Base-by-base conservation (phyloP, 2,329 filamentous ascomycete species). In the Trichoderma sp. region DNA sequence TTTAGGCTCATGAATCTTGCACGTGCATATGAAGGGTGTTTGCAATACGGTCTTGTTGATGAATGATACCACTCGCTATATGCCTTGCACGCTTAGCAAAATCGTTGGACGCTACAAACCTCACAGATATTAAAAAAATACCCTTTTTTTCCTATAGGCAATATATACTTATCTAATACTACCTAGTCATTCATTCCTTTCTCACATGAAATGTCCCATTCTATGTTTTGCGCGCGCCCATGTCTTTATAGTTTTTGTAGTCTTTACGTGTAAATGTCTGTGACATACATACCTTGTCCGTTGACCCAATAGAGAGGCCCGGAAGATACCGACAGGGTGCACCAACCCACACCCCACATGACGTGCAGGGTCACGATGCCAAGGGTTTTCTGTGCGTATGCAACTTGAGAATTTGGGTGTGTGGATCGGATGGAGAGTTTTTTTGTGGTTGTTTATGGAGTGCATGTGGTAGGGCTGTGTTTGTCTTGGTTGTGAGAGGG, bases 21-120 rank as follows among this genome's bases (percentile, higher is more conserved):
- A 65, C 31, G 69, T 73, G 69, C 69, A 73, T 56, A 75, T 75
- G 72, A 75, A 29, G 72, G 63, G 63, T 62, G 69, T 62, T 73
- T 24, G 45, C 45, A 50, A 53, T 53, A 53, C 45, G 45, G 45
- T 53, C 45, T 64, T 64, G n/a, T 69, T 69, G 65, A 68, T 71
- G 56, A 63, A 63, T 45, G 69, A 73, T 73, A 73, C 69, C 69
- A 73, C 31, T 73, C 60, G 60, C 29, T 73, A 64, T 65, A 73
- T 63, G 59, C 69, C 69, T 41, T 5, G 60, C 69, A 73, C 69
- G 69, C 16, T 60, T 71, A 71, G 67, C 53, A 24, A 71, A 71
- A 71, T 60, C 67, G 60, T 71, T 71, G 67, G 35, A 59, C 56
- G 56, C 35, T 64, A 50, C 35, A 50, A 31, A 31, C 21, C 18